Percentiles rank a stretch among this genome's conserved stretches.
phyloP scores from a whole-genome alignment of 225 moss, liverwort and hornwort species.

The Lunularia cruciata region DNA sequence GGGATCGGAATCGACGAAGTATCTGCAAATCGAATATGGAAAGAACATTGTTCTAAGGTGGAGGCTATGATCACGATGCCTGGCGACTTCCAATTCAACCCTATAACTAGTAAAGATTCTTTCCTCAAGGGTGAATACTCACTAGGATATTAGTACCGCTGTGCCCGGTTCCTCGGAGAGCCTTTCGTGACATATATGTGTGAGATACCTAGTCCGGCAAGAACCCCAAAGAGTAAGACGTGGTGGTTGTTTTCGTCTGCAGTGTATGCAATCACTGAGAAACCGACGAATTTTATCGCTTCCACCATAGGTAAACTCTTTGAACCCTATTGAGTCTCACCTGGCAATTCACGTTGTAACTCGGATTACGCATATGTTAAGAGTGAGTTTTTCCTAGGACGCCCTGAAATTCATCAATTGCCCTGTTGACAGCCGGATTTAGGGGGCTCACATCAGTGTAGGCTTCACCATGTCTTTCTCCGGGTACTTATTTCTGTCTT shows the following conservation, averaged over 20 bases:
- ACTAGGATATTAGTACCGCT: too few relatives aligned
- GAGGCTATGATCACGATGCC: conserved; percentile 44
- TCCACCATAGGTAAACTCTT: conserved; percentile 39
- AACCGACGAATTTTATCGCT: conserved; percentile 51
- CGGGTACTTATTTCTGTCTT: too few relatives aligned
- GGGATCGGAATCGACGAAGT: conserved; percentile 55
- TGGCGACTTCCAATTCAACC: conserved; percentile 74
- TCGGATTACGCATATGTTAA: too few relatives aligned
- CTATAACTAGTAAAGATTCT: conserved; percentile 40
- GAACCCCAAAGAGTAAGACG: not conserved
- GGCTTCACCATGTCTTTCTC: too few relatives aligned
- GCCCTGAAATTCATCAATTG: too few relatives aligned
- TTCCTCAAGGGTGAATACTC: not conserved
- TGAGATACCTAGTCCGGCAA: too few relatives aligned
- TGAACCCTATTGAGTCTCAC: not conserved
- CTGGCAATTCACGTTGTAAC: not conserved
- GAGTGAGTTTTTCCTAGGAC: too few relatives aligned
- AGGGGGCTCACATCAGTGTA: too few relatives aligned
- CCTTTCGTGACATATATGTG: too few relatives aligned
- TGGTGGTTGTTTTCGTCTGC: not conserved
- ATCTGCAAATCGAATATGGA: conserved; percentile 69
- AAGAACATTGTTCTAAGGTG: conserved; percentile 58
- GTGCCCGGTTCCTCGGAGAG: too few relatives aligned
- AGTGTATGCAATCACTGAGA: conserved; percentile 56
- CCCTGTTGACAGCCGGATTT: too few relatives aligned